These are phyloP conservation scores for Pseudopithomyces maydicus DNA, from an alignment of 2,329 filamentous ascomycete species.

Conservation along the genomic window DNA sequence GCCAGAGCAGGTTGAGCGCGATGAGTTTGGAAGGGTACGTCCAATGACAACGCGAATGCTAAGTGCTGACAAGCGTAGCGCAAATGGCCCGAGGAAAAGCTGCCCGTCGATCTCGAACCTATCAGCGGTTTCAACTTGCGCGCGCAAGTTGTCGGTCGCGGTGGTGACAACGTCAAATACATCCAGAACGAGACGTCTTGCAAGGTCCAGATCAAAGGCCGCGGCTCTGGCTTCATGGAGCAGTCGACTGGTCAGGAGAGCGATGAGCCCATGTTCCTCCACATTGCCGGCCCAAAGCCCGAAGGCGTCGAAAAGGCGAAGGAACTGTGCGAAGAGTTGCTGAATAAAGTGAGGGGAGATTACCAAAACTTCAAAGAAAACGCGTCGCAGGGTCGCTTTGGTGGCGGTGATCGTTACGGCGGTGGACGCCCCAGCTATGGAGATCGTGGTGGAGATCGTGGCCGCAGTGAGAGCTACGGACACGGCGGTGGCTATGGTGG, in stretches of 20 bases:
- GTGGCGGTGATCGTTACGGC: constrained; percentile 47
- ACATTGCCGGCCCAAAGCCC: constrained; percentile 89
- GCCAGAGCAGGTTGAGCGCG: constrained; percentile 79
- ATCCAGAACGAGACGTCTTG: constrained; percentile 96
- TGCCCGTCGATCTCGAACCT: constrained; percentile 87
- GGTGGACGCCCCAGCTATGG: constrained; percentile 39
- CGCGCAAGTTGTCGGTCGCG: constrained; percentile 93
- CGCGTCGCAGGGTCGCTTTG: constrained; percentile 49
- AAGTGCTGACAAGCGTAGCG: constrained; percentile 61
- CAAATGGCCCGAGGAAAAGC: constrained; percentile 98
- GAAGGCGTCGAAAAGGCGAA: constrained; percentile 86
- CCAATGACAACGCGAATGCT: background rate
- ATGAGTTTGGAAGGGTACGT: constrained; percentile 84
- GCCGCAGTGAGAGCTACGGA: constrained; percentile 48
- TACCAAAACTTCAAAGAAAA: constrained; percentile 84
- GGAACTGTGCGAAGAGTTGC: constrained; percentile 84
- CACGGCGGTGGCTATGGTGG: constrained; percentile 36
- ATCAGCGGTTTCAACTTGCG: constrained; percentile 94
- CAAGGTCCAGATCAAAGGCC: constrained; percentile 97
- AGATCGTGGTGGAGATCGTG: constrained; percentile 49
- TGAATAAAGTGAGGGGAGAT: constrained; percentile 83
- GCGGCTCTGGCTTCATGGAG: constrained; percentile 92
- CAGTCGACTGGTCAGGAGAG: constrained; percentile 85
- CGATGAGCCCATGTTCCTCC: constrained; percentile 95
- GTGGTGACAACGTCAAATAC: constrained; percentile 95